Base-by-base conservation (phyloP, 1,284 basidiomycete genomes). In the Puccinia triticina region DNA sequence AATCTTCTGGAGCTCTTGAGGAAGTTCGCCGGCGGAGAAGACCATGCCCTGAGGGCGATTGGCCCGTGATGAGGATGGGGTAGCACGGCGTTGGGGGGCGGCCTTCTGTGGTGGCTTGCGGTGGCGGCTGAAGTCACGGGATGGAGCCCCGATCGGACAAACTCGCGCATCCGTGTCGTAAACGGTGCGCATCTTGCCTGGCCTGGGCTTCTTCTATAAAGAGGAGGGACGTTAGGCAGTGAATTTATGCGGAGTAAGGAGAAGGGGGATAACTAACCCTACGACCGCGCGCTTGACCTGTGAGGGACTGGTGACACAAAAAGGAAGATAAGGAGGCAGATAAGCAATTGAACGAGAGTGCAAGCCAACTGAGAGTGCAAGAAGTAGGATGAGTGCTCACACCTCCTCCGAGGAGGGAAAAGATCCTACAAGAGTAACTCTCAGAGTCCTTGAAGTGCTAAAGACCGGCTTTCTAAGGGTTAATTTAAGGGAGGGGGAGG, bases 391-490 rank as follows among this genome's bases (percentile, higher is more conserved):
- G 37, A 66, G 18, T 10, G 8, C 10, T 23, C 8, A 21, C 10
- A 34, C 37, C 23, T 40, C 23, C 7, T 8, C 18, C 23, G 37
- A 40, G 14, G 10, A 29, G 1, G 40, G 37, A n/a, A n/a, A 40
- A 16, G 59, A 7, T 66, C 2, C 16, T 18, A 10, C 5, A 40
- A n/a, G 37, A 21, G 1, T n/a, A 14, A 40, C 37, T 23, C 18
- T 66, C 0, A 3, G 21, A 21, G 23, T 8, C 40, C 23, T n/a
- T 40, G 4, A 40, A 21, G 34, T 37, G 14, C 21, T 40, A 7
- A 66, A 66, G 64, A 66, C 64, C 64, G 64, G 64, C 64, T 66
- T n/a, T 7, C 64, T 40, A 66, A 59, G 59, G 29, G 59, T 4
- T 32, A 32, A 2, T 43, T 26, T 32, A 66, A 37, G 23, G 64